Base-by-base conservation (phyloP, 139 green algal species). In the Ettlia oleoabundans region DNA sequence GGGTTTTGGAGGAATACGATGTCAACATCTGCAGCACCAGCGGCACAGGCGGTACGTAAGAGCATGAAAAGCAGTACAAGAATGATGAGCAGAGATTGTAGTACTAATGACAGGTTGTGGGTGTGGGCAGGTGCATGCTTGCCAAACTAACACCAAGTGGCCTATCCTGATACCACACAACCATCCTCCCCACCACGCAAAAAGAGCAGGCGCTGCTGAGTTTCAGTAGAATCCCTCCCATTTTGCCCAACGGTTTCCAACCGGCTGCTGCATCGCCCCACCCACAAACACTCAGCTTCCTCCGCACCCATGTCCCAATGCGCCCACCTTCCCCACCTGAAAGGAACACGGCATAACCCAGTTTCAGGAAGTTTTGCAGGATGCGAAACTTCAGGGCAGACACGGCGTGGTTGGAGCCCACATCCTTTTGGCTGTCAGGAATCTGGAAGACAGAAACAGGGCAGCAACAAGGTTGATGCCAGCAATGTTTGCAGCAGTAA, bases 361-460 rank as follows among this genome's bases (percentile, higher is more conserved):
- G 84, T 30, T 90, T 38, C 76, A 95, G 78, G 72, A 95, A 93
- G 43, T 87, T 84, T 71, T 92, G 83, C 32, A 88, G 83, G 26
- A 94, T 86, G 71, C 89, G 78, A 86, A 95, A 95, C 76, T 94
- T 95, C 30, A 92, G 88, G 13, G 87, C 90, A 18, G 83, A 90
- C 6, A 93, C 91, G n/a, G 89, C 90, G 64, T 93, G 92, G 76
- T 94, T 94, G 74, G 64, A 51, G 24, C 76, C 85, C 0, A 82
- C 52, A 64, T 78, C 53, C 76, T 88, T 88, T 67, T 91, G 84
- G 28, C 70, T 61, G 9, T 85, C 73, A 0, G 84, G 74, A 7
- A 91, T 89, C 71, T 78, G 71, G 1, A 22, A 61, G 1, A 22
- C 22, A 33, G 65, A 2, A 4, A 10, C 2, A 3, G 37, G 19